Base-by-base conservation (phyloP, 1,284 basidiomycete genomes). In the Malassezia sp. region DNA sequence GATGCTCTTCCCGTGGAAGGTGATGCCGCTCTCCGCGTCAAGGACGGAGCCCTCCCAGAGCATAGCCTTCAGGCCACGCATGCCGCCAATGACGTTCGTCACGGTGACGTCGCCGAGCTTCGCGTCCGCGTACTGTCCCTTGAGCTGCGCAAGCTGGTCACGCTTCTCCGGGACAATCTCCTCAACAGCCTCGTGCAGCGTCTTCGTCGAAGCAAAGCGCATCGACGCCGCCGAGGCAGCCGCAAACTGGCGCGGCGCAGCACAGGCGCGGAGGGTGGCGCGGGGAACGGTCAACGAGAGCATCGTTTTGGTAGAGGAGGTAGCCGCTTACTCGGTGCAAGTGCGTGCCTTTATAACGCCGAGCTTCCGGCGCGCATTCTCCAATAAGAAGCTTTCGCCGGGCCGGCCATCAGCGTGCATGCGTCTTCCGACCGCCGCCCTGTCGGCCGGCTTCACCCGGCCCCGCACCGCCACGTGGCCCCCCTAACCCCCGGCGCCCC, bases 11-110 rank as follows among this genome's bases (percentile, higher is more conserved):
- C 66, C 66, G 63, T 69, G 66, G 66, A 69, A 69, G 49, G 61
- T 60, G 56, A 69, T 69, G 45, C 66, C 66, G 44, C 52, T 57
- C 51, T 69, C 59, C 21, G 66, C 54, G 54, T 69, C 66, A 46
- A 69, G 60, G 38, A 69, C 66, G 52, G 62, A 66, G 37, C 66
- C 66, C 54, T 69, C 63, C 66, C 66, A 69, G 46, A 69, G 66
- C 66, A 69, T 69, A 54, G 61, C 53, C 63, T 69, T 69, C 36
- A 69, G 60, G 23, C 66, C 66, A 44, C 66, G 60, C 66, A 69
- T 69, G 51, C 66, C 66, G 49, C 66, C 66, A 45, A 69, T 55
- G 37, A 69, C 56, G 61, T 67, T 57, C 43, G 52, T 49, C 21
- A 69, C 57, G 54, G 65, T 64, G 49, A 63, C 57, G 36, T 69